Evolutionary conservation across 352 stramenopile genomes (phyloP).

Genomic region (Phytophthora foliorum): DNA sequence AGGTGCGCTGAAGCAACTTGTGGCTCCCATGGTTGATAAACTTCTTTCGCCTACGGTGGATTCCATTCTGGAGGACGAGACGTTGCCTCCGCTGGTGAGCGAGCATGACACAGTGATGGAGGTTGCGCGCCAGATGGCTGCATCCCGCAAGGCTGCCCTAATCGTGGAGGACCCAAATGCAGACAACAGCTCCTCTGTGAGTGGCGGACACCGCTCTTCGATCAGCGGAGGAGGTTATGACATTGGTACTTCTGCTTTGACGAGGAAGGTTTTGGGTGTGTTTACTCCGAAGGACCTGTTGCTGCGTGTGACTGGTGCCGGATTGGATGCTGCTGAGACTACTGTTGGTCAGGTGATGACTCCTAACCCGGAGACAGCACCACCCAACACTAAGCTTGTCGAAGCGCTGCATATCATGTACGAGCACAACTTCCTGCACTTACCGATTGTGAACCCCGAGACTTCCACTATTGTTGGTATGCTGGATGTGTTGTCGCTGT

Average conservation of each 20-base stretch:
- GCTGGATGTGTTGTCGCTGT: slow-evolving; percentile 90
- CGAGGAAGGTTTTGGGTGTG: slow-evolving; percentile 92
- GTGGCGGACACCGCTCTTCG: slow-evolving; percentile 46
- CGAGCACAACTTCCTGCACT: slow-evolving; percentile 97
- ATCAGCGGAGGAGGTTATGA: slow-evolving; percentile 50
- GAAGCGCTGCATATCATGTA: slow-evolving; percentile 99
- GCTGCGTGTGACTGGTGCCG: slow-evolving; percentile 94
- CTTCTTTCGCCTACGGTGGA: slow-evolving; percentile 87
- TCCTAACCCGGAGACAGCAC: slow-evolving; percentile 94
- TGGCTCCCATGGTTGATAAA: slow-evolving; percentile 89
- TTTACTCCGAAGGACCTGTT: slow-evolving; percentile 99
- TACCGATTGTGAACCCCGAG: slow-evolving; percentile 94
- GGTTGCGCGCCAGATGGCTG: slow-evolving; percentile 88
- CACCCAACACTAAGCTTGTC: slow-evolving; percentile 93
- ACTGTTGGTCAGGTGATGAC: slow-evolving; percentile 97
- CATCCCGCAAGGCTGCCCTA: slow-evolving; percentile 81
- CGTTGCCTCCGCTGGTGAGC: slow-evolving; percentile 81
- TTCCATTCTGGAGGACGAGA: slow-evolving; percentile 82
- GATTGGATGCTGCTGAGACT: slow-evolving; percentile 91
- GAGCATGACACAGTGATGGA: slow-evolving; percentile 86
- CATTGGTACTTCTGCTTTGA: slow-evolving; percentile 51
- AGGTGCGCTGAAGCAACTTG: slow-evolving; percentile 73
- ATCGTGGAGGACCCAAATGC: slow-evolving; percentile 78
- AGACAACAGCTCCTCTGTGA: slow-evolving; percentile 48
- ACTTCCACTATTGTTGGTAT: slow-evolving; percentile 83